Conservation (phyloP, 208 protist species). For the Leishmania turanica region DNA sequence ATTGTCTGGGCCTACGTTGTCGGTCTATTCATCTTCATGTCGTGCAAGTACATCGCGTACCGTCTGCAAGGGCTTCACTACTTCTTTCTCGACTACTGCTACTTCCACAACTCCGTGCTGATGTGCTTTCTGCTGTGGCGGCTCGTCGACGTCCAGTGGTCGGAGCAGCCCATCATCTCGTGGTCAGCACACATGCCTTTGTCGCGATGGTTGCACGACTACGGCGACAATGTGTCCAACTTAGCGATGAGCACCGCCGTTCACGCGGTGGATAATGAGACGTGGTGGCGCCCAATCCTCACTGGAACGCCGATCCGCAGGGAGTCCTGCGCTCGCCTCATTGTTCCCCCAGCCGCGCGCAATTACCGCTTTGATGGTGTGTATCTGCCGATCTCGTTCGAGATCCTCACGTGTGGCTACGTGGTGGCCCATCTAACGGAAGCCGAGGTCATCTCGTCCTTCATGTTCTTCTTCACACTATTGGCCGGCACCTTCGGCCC, state of each 20-base stretch:
- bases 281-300: slow-evolving; percentile 25
- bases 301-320: slow-evolving; percentile 18
- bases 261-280: slow-evolving; percentile 4
- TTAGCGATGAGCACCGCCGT: neutral
- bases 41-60: slow-evolving; percentile 64
- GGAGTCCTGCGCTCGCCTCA: slow-evolving; percentile 22
- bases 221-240: neutral
- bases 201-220: slow-evolving; percentile 8
- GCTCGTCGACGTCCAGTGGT: slow-evolving; percentile 60
- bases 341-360: slow-evolving; percentile 17
- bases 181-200: slow-evolving; percentile 37
- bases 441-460: slow-evolving; percentile 47
- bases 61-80: slow-evolving; percentile 61
- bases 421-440: slow-evolving; percentile 39
- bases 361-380: slow-evolving; percentile 40
- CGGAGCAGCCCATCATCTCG: slow-evolving; percentile 47
- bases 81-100: slow-evolving; percentile 79
- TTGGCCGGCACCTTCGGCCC: slow-evolving; percentile 62
- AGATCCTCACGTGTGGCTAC: slow-evolving; percentile 49
- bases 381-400: slow-evolving; percentile 48
- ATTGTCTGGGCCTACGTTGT: slow-evolving; percentile 71
- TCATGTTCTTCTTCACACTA: slow-evolving; percentile 58
- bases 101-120: slow-evolving; percentile 69
- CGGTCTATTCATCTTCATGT: slow-evolving; percentile 50
- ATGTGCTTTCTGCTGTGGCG: slow-evolving; percentile 59